A percentile compares a stretch with the other conserved stretches of the same genome.
These are phyloP conservation scores for Podila epicladia DNA, from an alignment of 192 early-diverging fungal species.

Conservation along the genomic window DNA sequence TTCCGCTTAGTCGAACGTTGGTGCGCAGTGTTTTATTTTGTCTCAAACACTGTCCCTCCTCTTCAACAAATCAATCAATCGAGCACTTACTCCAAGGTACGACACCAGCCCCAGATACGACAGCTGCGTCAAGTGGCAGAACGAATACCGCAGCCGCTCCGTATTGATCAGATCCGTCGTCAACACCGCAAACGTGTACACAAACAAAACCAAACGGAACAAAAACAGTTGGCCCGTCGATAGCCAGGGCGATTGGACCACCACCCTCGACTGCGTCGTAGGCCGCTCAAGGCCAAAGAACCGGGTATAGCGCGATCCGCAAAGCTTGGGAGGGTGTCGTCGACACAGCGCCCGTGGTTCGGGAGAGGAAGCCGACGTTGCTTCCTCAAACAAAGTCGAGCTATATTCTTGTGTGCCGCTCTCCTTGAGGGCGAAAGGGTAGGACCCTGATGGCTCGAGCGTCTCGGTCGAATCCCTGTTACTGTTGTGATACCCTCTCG, in stretches of 20 bases:
- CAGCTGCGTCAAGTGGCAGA: constrained; percentile 48
- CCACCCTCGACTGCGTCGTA: constrained; percentile 8
- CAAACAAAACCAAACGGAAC: constrained; percentile 11
- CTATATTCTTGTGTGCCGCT: too few species aligned
- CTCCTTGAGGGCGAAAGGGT: too few species aligned
- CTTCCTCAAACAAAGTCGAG: too few species aligned
- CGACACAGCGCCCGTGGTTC: neutral
- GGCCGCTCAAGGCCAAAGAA: constrained; percentile 24
- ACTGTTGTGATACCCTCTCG: too few species aligned
- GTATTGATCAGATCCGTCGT: constrained; percentile 21
- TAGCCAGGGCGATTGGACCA: constrained; percentile 31
- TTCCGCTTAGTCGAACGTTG: too few species aligned
- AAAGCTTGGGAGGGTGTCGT: constrained; percentile 14
- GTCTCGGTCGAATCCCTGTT: too few species aligned
- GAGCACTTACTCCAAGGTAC: constrained; percentile 44
- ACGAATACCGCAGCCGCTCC: constrained; percentile 24
- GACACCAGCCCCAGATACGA: constrained; percentile 39
- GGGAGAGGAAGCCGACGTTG: too few species aligned
- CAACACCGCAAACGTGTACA: constrained; percentile 23
- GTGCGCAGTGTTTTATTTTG: too few species aligned
- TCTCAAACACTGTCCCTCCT: too few species aligned
- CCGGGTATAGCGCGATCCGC: constrained; percentile 23
- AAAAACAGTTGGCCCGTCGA: constrained; percentile 13
- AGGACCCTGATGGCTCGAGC: too few species aligned
- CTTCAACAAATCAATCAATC: neutral